Evolutionary conservation across 2,329 filamentous ascomycete species (phyloP), one percentile per base, ranked within the genome.

Genomic region (Neurospora sp.): DNA sequence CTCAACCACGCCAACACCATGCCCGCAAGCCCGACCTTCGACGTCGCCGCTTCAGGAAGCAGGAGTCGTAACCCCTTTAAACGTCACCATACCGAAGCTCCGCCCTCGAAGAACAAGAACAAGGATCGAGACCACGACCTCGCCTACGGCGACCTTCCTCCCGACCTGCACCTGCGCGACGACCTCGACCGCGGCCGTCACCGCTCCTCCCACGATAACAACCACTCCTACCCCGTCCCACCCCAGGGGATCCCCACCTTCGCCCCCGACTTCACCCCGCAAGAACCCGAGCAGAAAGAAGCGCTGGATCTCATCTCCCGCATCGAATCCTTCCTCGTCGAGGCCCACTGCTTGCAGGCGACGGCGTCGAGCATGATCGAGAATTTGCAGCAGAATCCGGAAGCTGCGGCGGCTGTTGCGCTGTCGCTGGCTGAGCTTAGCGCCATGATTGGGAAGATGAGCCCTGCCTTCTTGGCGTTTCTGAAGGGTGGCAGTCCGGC

Each of bases 381-480:
- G 66, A 91, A 93, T 67, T 80, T 86, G 33, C 84, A 95, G 90
- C 78, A 81, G 68, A 84, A 84, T 71, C 94, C 96, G 0, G 93
- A 99, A 74, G 92, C 93, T 2, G 93, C 97, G 68, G 96, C 96
- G 1, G 95, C 96, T 9, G 95, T 99, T 1, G 96, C 94, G 0
- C 86, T 99, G 39, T 94, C 95, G 0, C 86, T 99, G 7, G 95
- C 93, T 13, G 96, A 99, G 80, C 91, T 99, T 73, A 96, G 92
- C 72, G 90, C 90, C 33, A 80, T 98, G 4, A 85, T 93, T 0
- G 86, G 87, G 68, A 97, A 97, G 79, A 90, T 97, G 86, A 92
- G 91, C 0, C 96, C 96, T 0, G 87, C 89, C 1, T 92, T 95
- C 23, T 82, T 99, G 7, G 83, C 86, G 11, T 83, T 90, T 1